These are phyloP conservation scores for Cytospora piceicola DNA, from an alignment of 2,329 filamentous ascomycete species.

Conservation along the genomic window DNA sequence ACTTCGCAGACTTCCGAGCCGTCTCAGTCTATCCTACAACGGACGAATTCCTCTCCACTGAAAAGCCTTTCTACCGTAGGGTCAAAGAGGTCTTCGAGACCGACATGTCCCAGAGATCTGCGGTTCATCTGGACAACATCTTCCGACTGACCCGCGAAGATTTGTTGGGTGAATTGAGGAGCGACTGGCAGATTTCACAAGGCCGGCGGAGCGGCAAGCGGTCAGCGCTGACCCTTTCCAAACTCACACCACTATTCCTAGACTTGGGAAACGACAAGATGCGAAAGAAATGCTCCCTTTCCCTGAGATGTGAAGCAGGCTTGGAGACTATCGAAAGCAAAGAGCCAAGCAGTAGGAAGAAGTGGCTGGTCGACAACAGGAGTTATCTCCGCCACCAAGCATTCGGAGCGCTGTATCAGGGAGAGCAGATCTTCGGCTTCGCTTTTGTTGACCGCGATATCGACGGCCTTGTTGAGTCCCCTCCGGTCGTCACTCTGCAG, in stretches of 20 bases:
- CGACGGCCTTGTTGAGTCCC: conserved; percentile 46
- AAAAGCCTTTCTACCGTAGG: conserved; percentile 58
- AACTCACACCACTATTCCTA: conserved; percentile 45
- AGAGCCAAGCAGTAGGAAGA: conserved; percentile 41
- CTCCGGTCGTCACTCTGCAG: conserved; percentile 55
- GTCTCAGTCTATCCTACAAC: conserved; percentile 68
- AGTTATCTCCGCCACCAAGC: conserved; percentile 61
- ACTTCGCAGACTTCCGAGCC: conserved; percentile 62
- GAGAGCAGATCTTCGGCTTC: conserved; percentile 61
- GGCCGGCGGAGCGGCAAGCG: conserved; percentile 53
- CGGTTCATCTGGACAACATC: conserved; percentile 68
- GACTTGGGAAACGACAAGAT: conserved; percentile 40
- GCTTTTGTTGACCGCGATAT: conserved; percentile 59
- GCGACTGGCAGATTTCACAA: conserved; percentile 58
- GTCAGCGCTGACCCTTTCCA: conserved; percentile 43
- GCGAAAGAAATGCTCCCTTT: conserved; percentile 44
- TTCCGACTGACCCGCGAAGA: conserved; percentile 74
- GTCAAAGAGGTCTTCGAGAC: conserved; percentile 53
- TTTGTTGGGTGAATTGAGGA: conserved; percentile 67
- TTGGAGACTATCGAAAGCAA: conserved; percentile 48
- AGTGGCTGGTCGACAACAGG: conserved; percentile 51
- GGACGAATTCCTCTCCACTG: conserved; percentile 62
- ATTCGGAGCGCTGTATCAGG: conserved; percentile 63
- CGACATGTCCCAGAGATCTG: conserved; percentile 43
- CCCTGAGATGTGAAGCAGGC: conserved; percentile 46